phyloP scores from a whole-genome alignment of 352 stramenopile genomes.

The Phytophthora pinifolia region DNA sequence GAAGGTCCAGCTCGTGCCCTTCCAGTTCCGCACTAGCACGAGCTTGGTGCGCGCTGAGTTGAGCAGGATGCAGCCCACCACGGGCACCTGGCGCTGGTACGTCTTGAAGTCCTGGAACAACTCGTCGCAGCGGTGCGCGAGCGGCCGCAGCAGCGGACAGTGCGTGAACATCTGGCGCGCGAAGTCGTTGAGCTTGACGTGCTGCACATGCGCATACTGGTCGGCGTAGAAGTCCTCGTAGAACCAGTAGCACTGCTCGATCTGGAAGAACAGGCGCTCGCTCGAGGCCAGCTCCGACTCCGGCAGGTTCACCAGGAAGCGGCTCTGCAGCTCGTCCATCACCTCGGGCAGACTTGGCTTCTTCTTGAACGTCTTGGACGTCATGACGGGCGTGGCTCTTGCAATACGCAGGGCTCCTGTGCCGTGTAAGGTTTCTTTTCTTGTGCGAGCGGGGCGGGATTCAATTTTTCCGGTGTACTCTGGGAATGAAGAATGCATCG shows the following conservation, averaged over 20 bases:
- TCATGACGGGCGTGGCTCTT: conserved; percentile 8
- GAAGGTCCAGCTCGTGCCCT: conserved; percentile 92
- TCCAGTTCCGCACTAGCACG: conserved; percentile 91
- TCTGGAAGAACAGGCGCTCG: conserved; percentile 97
- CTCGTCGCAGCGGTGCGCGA: conserved; percentile 87
- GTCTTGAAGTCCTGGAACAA: conserved; percentile 94
- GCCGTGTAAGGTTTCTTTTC: conserved; percentile 35
- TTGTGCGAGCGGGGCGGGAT: conserved; percentile 22
- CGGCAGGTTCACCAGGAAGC: conserved; percentile 95
- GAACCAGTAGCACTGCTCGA: conserved; percentile 98
- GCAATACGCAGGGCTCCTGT: conserved; percentile 5
- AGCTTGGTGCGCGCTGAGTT: conserved; percentile 87
- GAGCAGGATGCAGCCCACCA: conserved; percentile 94
- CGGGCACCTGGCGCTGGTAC: conserved; percentile 94
- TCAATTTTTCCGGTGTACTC: no score
- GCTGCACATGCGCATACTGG: conserved; percentile 75
- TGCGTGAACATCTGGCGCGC: conserved; percentile 92
- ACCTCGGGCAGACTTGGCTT: conserved; percentile 84
- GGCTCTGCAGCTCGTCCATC: conserved; percentile 95
- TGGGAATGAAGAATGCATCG: conserved; percentile 7
- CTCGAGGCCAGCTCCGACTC: conserved; percentile 86
- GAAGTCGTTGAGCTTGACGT: conserved; percentile 95
- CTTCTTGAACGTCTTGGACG: conserved; percentile 36
- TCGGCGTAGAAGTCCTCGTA: conserved; percentile 97
- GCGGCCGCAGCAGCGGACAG: conserved; percentile 82